Conservation (phyloP, 139 green algal genomes). For the Chlamydomonas sp. region DNA sequence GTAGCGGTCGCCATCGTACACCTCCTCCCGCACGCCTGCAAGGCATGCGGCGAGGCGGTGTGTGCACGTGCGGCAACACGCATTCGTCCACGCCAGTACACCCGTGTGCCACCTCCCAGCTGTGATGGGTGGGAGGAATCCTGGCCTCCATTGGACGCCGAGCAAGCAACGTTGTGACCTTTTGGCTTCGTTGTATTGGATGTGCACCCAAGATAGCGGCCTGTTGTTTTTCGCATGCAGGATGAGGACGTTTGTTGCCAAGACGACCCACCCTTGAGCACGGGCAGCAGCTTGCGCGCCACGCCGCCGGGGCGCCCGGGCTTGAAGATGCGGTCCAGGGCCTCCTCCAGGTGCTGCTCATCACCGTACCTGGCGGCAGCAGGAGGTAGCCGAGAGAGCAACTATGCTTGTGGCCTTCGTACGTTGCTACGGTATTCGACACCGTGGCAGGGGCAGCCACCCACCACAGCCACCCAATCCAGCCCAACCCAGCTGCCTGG, state of each 20-base stretch:
- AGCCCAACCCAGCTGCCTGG: too few relatives aligned
- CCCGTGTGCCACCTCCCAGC: too few relatives aligned
- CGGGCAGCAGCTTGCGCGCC: slow-evolving; percentile 73
- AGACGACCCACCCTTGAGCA: slow-evolving; percentile 59
- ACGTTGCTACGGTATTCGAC: background rate
- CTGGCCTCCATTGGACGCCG: too few relatives aligned
- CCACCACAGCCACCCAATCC: too few relatives aligned
- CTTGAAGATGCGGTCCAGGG: slow-evolving; percentile 92
- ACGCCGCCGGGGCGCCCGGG: slow-evolving; percentile 78
- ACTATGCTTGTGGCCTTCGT: background rate
- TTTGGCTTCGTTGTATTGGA: too few relatives aligned
- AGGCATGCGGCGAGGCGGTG: background rate
- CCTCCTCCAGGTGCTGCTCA: slow-evolving; percentile 98
- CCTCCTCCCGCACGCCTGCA: slow-evolving; percentile 86
- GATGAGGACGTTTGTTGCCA: too few relatives aligned
- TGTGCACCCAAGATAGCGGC: too few relatives aligned
- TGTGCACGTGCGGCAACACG: background rate
- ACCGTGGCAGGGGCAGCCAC: background rate
- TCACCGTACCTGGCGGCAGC: slow-evolving; percentile 90
- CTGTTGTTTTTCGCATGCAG: too few relatives aligned
- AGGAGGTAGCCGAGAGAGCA: background rate
- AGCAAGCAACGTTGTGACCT: too few relatives aligned
- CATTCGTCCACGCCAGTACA: too few relatives aligned
- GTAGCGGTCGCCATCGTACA: slow-evolving; percentile 65
- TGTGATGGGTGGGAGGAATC: too few relatives aligned